Base-by-base conservation (phyloP, 257 asterid genomes). In the Solanum lycopersicoides region DNA sequence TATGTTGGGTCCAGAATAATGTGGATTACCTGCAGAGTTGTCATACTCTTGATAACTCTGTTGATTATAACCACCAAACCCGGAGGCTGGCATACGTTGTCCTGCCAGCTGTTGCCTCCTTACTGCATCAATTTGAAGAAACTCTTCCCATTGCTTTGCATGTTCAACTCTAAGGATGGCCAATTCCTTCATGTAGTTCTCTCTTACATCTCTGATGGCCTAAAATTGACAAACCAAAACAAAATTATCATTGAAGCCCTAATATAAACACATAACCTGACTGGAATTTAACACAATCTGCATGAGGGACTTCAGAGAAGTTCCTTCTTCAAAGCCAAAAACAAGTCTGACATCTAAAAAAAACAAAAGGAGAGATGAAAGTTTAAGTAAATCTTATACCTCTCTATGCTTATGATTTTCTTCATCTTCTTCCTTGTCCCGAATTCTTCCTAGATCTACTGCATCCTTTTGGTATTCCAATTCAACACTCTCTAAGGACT, bases 381-480 rank as follows among this genome's bases (percentile, higher is more conserved):
- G n/a, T 13, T 53, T 42, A 79, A 84, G 76, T 50, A 28, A 73
- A 87, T 91, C 84, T 83, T 88, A 86, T 88, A 96, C 99, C 98
- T 97, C 98, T n/a, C 98, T 96, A 88, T 96, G 99, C 91, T 89
- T 93, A 90, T 68, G 82, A 91, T 93, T 96, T 91, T 97, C 99
- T 87, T 96, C 99, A 82, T 96, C 99, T 92, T 94, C 98, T 92
- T 96, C 99, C 93, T 93, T 96, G 92, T 97, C 98, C 86, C 98
- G 98, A 87, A 93, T 89, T 88, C 91, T 93, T 87, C 93, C 95
- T 90, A 97, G 99, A 87, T 97, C 99, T 92, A 91, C 89, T 44
- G 97, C 97, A 88, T 97, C 98, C 91, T 94, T 92, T 89, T 90
- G 91, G 87, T 92, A 92, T 86, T 92, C 96, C 89, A 92, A 88